Evolutionary conservation across 169 alveolate species (phyloP).

Genomic region (Plasmodium malariae): DNA sequence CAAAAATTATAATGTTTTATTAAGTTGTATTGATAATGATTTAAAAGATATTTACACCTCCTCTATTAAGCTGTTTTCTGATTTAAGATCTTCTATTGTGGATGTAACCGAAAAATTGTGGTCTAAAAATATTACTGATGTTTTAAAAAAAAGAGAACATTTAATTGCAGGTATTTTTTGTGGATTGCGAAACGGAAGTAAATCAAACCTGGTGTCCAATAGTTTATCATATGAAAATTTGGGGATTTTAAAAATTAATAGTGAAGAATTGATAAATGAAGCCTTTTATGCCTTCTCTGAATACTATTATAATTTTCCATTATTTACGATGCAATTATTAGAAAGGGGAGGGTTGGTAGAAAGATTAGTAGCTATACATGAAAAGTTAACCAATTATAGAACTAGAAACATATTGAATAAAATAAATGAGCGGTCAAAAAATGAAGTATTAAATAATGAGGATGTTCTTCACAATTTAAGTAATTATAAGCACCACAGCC

Average conservation of each 20-base stretch:
- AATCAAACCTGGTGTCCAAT: constrained; percentile 17
- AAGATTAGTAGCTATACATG: constrained; percentile 37
- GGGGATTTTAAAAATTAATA: constrained; percentile 43
- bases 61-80: constrained; percentile 32
- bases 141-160: constrained; percentile 66
- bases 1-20: constrained; percentile 23
- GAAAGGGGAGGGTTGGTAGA: constrained; percentile 59
- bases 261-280: constrained; percentile 31
- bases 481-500: constrained; percentile 40
- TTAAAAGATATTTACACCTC: constrained; percentile 36
- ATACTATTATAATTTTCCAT: constrained; percentile 54
- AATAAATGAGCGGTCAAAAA: constrained; percentile 44
- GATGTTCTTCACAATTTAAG: constrained; percentile 10
- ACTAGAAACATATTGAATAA: constrained; percentile 33
- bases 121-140: constrained; percentile 52
- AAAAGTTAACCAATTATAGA: constrained; percentile 46
- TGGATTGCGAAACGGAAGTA: constrained; percentile 62
- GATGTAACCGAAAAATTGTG: constrained; percentile 44
- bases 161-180: constrained; percentile 53
- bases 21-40: constrained; percentile 52
- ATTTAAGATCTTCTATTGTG: constrained; percentile 26
- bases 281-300: constrained; percentile 65
- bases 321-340: constrained; percentile 16
- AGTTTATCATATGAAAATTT: constrained; percentile 57
- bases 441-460: constrained; percentile 67